Evolutionary conservation across 176 grass and related monocot genomes (phyloP).

Genomic region (Carex cristatella): DNA sequence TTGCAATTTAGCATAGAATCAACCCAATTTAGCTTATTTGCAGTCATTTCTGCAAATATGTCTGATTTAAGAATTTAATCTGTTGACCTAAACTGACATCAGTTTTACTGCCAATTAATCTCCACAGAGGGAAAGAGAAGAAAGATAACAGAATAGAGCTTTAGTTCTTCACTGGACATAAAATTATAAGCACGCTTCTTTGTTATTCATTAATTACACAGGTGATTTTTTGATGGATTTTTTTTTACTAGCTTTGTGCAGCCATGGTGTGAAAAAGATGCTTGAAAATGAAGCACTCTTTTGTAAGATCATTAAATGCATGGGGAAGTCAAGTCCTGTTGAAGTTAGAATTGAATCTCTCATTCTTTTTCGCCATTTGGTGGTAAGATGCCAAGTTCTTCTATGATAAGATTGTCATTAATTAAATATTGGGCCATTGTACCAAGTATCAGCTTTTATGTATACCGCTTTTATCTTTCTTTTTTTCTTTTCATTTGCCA

Average conservation of each 20-base stretch:
- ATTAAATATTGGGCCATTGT: not conserved
- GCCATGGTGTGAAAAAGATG: constrained; percentile 51
- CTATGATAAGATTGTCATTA: not conserved
- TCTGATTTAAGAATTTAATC: not conserved
- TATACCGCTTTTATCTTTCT: not conserved
- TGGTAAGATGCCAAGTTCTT: constrained; percentile 31
- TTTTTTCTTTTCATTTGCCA: not conserved
- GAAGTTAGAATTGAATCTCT: constrained; percentile 51
- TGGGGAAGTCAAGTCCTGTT: constrained; percentile 32
- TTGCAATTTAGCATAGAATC: not conserved
- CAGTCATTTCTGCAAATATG: not conserved
- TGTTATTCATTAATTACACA: not conserved
- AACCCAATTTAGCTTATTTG: not conserved
- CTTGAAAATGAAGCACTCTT: constrained; percentile 50
- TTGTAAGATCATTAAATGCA: constrained; percentile 29
- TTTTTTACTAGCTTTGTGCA: constrained; percentile 64
- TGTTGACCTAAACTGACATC: not conserved
- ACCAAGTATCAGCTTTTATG: not conserved
- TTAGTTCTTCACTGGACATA: not conserved
- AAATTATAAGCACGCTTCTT: not conserved
- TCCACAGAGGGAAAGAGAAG: not conserved
- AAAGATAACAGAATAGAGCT: not conserved
- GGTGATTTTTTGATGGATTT: not conserved
- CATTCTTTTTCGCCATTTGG: constrained; percentile 55
- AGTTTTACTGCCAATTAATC: not conserved